Conservation (phyloP, 106 monocot genomes). For the Dioscorea alata region DNA sequence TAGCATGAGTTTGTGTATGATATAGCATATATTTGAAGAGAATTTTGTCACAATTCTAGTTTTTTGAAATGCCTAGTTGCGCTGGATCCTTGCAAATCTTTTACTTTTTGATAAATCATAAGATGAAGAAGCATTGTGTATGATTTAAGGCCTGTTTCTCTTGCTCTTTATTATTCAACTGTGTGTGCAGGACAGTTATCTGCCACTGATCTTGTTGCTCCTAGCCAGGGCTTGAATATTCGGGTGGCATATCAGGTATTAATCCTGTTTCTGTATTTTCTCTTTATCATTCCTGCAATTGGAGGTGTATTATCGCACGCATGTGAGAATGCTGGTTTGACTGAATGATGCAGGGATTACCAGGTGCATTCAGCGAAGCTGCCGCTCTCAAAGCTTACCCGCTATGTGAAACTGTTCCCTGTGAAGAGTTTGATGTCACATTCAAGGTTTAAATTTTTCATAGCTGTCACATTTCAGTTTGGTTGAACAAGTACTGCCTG, state of each 20-base stretch:
- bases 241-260: conserved; percentile 74
- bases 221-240: conserved; percentile 40
- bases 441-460: conserved; percentile 45
- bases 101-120: background rate
- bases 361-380: conserved; percentile 72
- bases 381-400: conserved; percentile 82
- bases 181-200: conserved; percentile 53
- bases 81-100: background rate
- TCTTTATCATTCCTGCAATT: background rate
- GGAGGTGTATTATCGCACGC: background rate
- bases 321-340: background rate
- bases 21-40: background rate
- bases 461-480: background rate
- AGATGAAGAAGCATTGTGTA: background rate
- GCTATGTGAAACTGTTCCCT: conserved; percentile 62
- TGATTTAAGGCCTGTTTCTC: background rate
- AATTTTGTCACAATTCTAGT: no score
- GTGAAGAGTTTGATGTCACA: conserved; percentile 72
- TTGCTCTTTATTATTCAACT: background rate
- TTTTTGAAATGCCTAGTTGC: no score
- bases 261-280: conserved; percentile 7
- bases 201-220: conserved; percentile 28
- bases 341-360: conserved; percentile 45
- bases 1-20: background rate
- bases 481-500: background rate